Evolutionary conservation across 140 eudicot species (phyloP).

Genomic region (Senecio squalidus): DNA sequence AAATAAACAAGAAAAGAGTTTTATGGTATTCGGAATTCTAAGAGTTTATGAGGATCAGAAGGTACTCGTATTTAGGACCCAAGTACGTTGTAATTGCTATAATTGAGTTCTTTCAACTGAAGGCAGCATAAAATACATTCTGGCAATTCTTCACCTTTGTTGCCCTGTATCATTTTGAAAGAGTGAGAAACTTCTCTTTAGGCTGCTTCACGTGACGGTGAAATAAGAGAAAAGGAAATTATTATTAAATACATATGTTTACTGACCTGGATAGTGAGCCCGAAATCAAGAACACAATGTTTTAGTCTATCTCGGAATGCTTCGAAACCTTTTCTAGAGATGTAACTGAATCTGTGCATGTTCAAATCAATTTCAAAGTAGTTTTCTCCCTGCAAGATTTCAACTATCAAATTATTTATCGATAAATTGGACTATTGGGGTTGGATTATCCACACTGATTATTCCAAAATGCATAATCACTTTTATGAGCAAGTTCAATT

Average conservation of each 20-base stretch:
- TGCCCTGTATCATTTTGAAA: constrained; percentile 86
- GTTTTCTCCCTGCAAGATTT: constrained; percentile 72
- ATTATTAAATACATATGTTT: not conserved
- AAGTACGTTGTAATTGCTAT: constrained; percentile 53
- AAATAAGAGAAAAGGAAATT: not conserved
- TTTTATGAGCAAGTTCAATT: no score
- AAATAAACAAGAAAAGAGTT: no score
- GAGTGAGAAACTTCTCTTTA: constrained; percentile 1
- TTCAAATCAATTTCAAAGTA: constrained; percentile 93
- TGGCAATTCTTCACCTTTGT: constrained; percentile 79
- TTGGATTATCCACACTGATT: no score
- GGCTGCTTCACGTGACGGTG: not conserved
- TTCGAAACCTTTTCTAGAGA: constrained; percentile 80
- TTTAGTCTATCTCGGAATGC: constrained; percentile 79
- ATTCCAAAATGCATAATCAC: no score
- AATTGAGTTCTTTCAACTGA: constrained; percentile 70
- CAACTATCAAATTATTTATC: not conserved
- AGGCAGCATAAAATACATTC: constrained; percentile 80
- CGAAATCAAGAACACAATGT: constrained; percentile 71
- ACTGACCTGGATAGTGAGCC: constrained; percentile 84
- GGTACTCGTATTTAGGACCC: constrained; percentile 31
- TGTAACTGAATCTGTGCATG: constrained; percentile 87
- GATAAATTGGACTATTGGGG: not conserved
- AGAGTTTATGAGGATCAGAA: no score
- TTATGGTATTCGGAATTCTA: not conserved